Evolutionary conservation across 108 stramenopile species (phyloP), one percentile per base, ranked within the genome.

Genomic region (Cyclotella choctawhatcheeana): DNA sequence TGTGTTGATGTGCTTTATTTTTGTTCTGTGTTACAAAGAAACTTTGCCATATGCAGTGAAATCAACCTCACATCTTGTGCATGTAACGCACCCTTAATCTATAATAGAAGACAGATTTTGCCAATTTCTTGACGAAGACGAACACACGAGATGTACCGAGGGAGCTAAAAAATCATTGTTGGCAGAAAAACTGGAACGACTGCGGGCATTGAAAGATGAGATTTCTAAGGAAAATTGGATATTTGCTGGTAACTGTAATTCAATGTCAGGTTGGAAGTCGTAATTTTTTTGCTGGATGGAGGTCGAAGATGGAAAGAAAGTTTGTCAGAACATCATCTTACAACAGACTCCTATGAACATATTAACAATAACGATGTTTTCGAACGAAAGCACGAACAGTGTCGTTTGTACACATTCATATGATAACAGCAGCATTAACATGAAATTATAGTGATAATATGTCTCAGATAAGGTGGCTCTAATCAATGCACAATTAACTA

Each of bases 181-280:
- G 33, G 63, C 77, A 17, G 85, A 87, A 63, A 87, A 83, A 43
- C 43, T 90, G 63, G 85, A 87, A 51, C 73, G 85, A 34, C 64
- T 90, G 44, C 63, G 89, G 43, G 80, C 73, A 5, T 66, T 90
- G 16, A 85, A 70, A 56, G 78, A 88, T 50, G 83, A 79, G 8
- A 74, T 86, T 58, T 72, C 80, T 21, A 79, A 74, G 33, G 86
- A 86, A 51, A 80, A 83, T 55, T 89, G 88, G 88, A 89, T 71
- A 70, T 78, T 65, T 61, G 64, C 44, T 14, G n/a, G 40, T 27
- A 69, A 35, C 25, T 53, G 44, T 16, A 50, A 10, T n/a, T n/a
- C n/a, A n/a, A n/a, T n/a, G n/a, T n/a, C n/a, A 40, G 37, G 37
- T 12, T 40, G 37, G 37, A 10, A 10, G 8, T 40, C 6, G 8